phyloP scores from a whole-genome alignment of 805 yeast genomes.

The Monosporozyma aquatica region DNA sequence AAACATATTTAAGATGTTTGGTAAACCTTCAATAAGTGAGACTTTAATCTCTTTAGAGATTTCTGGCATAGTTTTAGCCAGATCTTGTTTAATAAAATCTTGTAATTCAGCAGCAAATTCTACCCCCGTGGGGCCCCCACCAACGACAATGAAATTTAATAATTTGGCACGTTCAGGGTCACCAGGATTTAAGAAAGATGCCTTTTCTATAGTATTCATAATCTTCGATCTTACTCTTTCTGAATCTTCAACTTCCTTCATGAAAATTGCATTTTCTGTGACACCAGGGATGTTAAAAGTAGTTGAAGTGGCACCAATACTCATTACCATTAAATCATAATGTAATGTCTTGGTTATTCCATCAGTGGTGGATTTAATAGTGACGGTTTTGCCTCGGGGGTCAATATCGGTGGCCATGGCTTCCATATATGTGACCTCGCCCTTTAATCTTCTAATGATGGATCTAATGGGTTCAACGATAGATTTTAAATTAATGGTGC shows the following conservation, averaged over 20 bases:
- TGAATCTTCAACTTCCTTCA: slow-evolving; percentile 86
- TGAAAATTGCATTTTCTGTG: slow-evolving; percentile 74
- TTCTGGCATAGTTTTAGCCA: slow-evolving; percentile 80
- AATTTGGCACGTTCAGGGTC: slow-evolving; percentile 77
- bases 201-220: slow-evolving; percentile 84
- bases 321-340: slow-evolving; percentile 81
- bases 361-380: slow-evolving; percentile 39
- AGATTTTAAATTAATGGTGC: slow-evolving; percentile 81
- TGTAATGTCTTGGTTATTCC: slow-evolving; percentile 31
- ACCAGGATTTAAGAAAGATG: slow-evolving; percentile 61
- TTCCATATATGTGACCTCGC: slow-evolving; percentile 75
- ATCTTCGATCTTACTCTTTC: slow-evolving; percentile 71
- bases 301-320: slow-evolving; percentile 91
- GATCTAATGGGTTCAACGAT: slow-evolving; percentile 90
- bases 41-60: slow-evolving; percentile 75
- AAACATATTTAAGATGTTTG: slow-evolving; percentile 74
- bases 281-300: slow-evolving; percentile 96
- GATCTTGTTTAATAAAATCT: slow-evolving; percentile 88
- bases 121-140: slow-evolving; percentile 99
- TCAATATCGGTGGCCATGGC: slow-evolving; percentile 86
- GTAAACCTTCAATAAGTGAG: slow-evolving; percentile 82
- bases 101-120: slow-evolving; percentile 95
- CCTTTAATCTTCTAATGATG: slow-evolving; percentile 68
- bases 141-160: slow-evolving; percentile 83
- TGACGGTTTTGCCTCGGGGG: slow-evolving; percentile 54